Evolutionary conservation across 2,329 filamentous ascomycete genomes (phyloP), one percentile per base, ranked within the genome.

Genomic region (Pleomassaria siparia): DNA sequence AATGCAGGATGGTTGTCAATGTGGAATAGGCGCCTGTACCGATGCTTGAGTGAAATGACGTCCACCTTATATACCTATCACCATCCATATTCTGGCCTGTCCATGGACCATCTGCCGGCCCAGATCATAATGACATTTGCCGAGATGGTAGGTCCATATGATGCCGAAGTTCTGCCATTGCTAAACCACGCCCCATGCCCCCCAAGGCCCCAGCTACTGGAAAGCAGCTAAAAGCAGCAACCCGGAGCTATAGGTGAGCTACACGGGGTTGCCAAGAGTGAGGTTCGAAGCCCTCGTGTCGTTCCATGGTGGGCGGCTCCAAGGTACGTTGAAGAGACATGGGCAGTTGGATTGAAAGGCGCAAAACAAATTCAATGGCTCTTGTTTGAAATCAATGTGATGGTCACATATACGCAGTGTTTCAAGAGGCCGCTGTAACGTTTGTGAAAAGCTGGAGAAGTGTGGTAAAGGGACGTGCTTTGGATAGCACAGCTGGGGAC

Each of bases 1-100:
- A n/a, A n/a, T n/a, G n/a, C n/a, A n/a, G n/a, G 37, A n/a, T 28
- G 22, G 18, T 40, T 40, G 37, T 20, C 22, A 16, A 40, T 28
- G n/a, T 11, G 37, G n/a, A 40, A 15, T 18, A 16, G n/a, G 37
- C 22, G 13, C 9, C 15, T 9, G 13, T 16, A 20, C 37, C 22
- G n/a, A 29, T 40, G 11, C 37, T n/a, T 16, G 7, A 9, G 24
- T 11, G n/a, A 16, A 6, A 24, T 16, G 8, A 21, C 4, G 35
- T 32, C 35, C 20, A 37, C 18, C 11, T 28, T 40, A 15, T 40
- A 40, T 40, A 40, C n/a, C n/a, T n/a, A n/a, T n/a, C n/a, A n/a
- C 11, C 18, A 37, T 13, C 35, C 8, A 22, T 11, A 12, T 22
- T 7, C n/a, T 37, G 18, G n/a, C 20, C 13, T 3, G 22, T 28